A percentile compares a stretch with the other conserved stretches of the same genome.
Evolutionary conservation across 225 moss, liverwort and hornwort species (phyloP).

Genomic region (Lunularia cruciata): DNA sequence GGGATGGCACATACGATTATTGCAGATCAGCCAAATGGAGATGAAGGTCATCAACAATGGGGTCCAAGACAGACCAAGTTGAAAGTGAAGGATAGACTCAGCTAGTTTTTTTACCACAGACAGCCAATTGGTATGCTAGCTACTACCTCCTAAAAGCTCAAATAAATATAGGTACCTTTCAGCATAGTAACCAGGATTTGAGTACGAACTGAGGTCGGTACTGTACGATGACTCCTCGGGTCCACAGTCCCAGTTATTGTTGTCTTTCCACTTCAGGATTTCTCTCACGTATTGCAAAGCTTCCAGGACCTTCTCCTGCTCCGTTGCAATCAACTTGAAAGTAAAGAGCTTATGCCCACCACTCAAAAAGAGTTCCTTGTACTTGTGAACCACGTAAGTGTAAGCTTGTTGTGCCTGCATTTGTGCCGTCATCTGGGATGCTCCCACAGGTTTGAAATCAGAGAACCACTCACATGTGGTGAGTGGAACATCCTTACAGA

Average conservation of each 20-base stretch:
- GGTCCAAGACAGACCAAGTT: no score
- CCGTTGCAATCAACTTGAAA: conserved; percentile 82
- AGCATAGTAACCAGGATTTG: conserved; percentile 30
- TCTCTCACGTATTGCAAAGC: conserved; percentile 88
- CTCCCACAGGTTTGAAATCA: conserved; percentile 87
- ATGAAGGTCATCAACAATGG: no score
- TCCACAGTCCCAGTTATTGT: conserved; percentile 63
- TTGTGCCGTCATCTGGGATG: conserved; percentile 78
- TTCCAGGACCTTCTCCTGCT: conserved; percentile 63
- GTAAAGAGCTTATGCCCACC: conserved; percentile 82
- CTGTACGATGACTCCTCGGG: conserved; percentile 75
- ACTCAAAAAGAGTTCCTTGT: conserved; percentile 71
- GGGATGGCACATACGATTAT: background rate
- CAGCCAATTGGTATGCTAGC: background rate
- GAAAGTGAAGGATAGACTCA: background rate
- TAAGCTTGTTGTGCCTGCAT: conserved; percentile 94
- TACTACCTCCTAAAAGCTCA: background rate
- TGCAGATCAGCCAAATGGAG: background rate
- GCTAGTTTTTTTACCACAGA: background rate
- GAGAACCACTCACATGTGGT: conserved; percentile 90
- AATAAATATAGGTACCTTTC: conserved; percentile 1
- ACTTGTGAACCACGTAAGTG: conserved; percentile 86
- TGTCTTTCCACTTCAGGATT: conserved; percentile 86
- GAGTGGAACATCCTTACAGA: conserved; percentile 75
- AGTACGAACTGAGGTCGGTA: conserved; percentile 81